A percentile compares a stretch with the other conserved stretches of the same genome.
phyloP scores from a whole-genome alignment of 2,329 filamentous ascomycete species.

The Scleromitrula shiraiana region DNA sequence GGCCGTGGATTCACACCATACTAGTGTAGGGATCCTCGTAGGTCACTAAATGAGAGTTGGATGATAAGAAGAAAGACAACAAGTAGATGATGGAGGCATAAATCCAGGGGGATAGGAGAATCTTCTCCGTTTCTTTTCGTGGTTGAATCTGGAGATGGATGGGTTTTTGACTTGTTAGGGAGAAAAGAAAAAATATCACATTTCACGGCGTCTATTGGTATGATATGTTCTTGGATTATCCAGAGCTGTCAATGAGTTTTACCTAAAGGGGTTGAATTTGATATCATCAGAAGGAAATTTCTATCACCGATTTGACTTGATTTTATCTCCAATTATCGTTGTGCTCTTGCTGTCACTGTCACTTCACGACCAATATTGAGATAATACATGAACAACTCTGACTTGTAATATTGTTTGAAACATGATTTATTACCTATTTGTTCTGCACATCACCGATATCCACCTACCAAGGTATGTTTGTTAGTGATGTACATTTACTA shows the following conservation, averaged over 20 bases:
- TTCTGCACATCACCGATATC: too few relatives aligned
- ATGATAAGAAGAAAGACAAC: background rate
- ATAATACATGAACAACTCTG: too few relatives aligned
- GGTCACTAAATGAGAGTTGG: background rate
- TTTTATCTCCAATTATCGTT: too few relatives aligned
- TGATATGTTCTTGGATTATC: background rate
- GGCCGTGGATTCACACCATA: slow-evolving; percentile 58
- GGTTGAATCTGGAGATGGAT: background rate
- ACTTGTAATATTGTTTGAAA: too few relatives aligned
- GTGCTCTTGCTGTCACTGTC: too few relatives aligned
- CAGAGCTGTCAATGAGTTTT: background rate
- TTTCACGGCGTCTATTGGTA: background rate
- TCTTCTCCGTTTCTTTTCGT: background rate
- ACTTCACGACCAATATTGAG: too few relatives aligned
- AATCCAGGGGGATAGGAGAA: background rate
- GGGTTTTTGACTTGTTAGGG: background rate
- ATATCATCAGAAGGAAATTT: too few relatives aligned
- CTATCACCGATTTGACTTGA: too few relatives aligned
- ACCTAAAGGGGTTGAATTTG: too few relatives aligned
- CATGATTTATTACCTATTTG: too few relatives aligned
- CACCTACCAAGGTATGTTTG: too few relatives aligned
- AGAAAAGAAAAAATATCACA: background rate
- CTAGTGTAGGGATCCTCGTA: slow-evolving; percentile 32
- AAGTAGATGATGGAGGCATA: background rate
- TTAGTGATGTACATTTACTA: too few relatives aligned